A percentile compares a stretch with the other conserved stretches of the same genome.
Evolutionary conservation across 1,139 yeast species (phyloP).

Genomic region (Taphrina pruni): DNA sequence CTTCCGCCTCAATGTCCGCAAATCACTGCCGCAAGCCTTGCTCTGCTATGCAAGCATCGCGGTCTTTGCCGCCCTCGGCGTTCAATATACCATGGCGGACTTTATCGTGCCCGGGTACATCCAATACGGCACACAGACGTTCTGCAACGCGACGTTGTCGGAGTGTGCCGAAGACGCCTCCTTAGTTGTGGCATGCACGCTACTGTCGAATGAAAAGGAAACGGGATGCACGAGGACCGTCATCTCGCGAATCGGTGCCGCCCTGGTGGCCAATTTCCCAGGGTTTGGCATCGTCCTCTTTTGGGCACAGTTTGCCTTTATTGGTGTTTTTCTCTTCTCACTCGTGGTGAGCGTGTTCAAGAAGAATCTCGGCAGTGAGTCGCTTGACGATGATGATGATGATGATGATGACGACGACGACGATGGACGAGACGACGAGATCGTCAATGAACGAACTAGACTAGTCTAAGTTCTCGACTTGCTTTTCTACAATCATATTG

Average conservation of each 20-base stretch:
- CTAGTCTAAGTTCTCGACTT: not conserved
- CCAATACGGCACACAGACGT: conserved; percentile 47
- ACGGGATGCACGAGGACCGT: conserved; percentile 45
- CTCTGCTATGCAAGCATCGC: conserved; percentile 45
- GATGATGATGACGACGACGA: conserved; percentile 41
- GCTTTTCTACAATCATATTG: not conserved
- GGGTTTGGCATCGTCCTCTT: conserved; percentile 46
- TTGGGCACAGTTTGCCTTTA: conserved; percentile 46
- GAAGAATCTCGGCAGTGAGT: conserved; percentile 39
- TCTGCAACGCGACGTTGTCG: conserved; percentile 45
- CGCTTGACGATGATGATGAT: conserved; percentile 41
- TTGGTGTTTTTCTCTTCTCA: conserved; percentile 44
- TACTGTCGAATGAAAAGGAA: conserved; percentile 15
- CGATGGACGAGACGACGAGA: conserved; percentile 42
- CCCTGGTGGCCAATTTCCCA: conserved; percentile 45
- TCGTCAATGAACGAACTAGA: conserved; percentile 18
- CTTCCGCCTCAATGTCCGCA: conserved; percentile 45
- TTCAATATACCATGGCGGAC: conserved; percentile 45
- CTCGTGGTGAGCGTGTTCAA: conserved; percentile 44
- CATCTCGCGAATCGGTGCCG: conserved; percentile 45
- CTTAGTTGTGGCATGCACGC: conserved; percentile 20
- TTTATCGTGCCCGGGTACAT: conserved; percentile 47
- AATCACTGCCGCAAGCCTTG: conserved; percentile 47
- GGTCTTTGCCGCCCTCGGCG: conserved; percentile 45
- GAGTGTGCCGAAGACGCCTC: conserved; percentile 46